These are phyloP conservation scores for Nothophoma quercina DNA, from an alignment of 2,329 filamentous ascomycete species.

Conservation along the genomic window DNA sequence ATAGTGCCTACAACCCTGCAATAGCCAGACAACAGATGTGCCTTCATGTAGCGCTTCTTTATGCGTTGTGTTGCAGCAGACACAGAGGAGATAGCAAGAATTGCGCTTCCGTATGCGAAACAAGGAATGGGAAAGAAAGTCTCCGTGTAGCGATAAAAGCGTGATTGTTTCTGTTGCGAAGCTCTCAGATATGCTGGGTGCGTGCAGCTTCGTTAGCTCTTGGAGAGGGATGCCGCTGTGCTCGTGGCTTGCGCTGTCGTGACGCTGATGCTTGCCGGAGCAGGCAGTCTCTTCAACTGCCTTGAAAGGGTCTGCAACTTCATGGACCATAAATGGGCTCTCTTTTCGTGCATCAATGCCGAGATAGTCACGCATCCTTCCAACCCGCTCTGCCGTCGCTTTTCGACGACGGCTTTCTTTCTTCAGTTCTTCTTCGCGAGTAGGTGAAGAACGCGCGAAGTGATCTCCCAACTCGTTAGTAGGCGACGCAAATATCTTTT, in stretches of 20 bases:
- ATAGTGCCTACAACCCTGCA: slow-evolving; percentile 2
- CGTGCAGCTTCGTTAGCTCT: background rate
- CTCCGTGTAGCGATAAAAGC: background rate
- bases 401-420: background rate
- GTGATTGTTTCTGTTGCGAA: background rate
- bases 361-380: background rate
- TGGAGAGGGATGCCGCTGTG: background rate
- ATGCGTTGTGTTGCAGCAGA: slow-evolving; percentile 1
- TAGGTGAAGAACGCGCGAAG: background rate
- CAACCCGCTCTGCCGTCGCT: background rate
- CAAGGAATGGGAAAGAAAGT: background rate
- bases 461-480: background rate
- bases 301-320: background rate
- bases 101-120: background rate
- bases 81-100: background rate
- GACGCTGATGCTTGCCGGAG: slow-evolving; percentile 4
- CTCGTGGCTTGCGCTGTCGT: slow-evolving; percentile 6
- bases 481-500: background rate
- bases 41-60: background rate
- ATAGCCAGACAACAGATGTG: background rate
- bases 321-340: background rate
- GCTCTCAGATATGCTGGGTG: background rate
- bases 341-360: background rate
- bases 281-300: too few relatives aligned
- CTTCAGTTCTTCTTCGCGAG: background rate